Evolutionary conservation across 2,329 filamentous ascomycete genomes (phyloP).

Genomic region (Pseudogymnoascus sp.): DNA sequence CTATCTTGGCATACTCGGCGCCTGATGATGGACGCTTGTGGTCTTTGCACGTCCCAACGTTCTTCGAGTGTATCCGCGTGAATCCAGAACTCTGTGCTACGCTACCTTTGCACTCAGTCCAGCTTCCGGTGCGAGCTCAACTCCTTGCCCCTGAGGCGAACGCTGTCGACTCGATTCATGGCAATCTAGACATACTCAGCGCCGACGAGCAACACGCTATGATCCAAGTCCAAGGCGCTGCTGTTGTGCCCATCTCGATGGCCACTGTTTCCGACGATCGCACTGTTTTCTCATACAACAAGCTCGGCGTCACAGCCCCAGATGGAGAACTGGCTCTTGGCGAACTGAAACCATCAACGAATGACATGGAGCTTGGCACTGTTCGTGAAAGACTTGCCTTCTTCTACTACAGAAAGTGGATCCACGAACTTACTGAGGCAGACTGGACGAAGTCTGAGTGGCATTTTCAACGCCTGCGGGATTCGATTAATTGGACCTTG

Average conservation of each 20-base stretch:
- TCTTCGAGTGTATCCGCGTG: conserved; percentile 17
- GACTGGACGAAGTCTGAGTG: conserved; percentile 11
- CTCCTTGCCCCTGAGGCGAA: conserved; percentile 10
- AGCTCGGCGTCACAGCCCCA: conserved; percentile 14
- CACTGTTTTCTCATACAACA: conserved; percentile 16
- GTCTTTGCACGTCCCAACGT: conserved; percentile 18
- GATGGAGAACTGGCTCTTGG: conserved; percentile 12
- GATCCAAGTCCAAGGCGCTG: conserved; percentile 19
- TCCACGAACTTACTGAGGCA: conserved; percentile 9
- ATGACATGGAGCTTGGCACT: conserved; percentile 12
- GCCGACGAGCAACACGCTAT: conserved; percentile 9
- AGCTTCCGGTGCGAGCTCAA: conserved; percentile 1
- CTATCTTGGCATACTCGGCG: conserved; percentile 28
- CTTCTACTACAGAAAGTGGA: conserved; percentile 12
- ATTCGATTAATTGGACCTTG: conserved; percentile 5
- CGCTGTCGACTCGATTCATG: conserved; percentile 8
- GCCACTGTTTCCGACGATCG: conserved; percentile 19
- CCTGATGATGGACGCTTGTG: conserved; percentile 18
- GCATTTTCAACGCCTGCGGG: conserved; percentile 10
- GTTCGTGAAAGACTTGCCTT: conserved; percentile 13
- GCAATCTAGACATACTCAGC: conserved; percentile 6
- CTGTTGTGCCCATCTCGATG: conserved; percentile 15
- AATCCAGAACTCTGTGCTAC: conserved; percentile 14
- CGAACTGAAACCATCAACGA: conserved; percentile 13
- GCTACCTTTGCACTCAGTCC: neutral